Evolutionary conservation across 164 flowering plant species (phyloP).

Genomic region (Vitis rupestris): DNA sequence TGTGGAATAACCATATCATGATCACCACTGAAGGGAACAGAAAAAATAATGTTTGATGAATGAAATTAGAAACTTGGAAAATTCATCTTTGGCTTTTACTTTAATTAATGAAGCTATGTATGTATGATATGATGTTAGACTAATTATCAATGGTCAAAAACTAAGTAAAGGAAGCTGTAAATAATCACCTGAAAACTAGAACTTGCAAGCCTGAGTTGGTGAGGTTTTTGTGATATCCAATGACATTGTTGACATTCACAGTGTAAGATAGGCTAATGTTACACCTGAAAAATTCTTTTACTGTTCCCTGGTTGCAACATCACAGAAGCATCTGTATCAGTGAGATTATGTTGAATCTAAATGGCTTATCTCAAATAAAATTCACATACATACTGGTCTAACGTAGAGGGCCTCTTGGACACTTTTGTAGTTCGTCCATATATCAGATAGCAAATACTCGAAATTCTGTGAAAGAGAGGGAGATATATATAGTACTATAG

Average conservation of each 20-base stretch:
- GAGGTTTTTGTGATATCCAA: slow-evolving; percentile 25
- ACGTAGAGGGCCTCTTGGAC: not conserved
- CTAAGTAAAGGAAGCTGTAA: too few relatives aligned
- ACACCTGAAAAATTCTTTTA: slow-evolving; percentile 29
- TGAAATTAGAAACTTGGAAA: too few relatives aligned
- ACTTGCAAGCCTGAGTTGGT: slow-evolving; percentile 15
- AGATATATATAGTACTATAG: not conserved
- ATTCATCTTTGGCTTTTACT: too few relatives aligned
- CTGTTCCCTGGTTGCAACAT: slow-evolving; percentile 17
- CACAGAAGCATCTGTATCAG: not conserved
- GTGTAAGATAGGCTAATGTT: slow-evolving; percentile 15
- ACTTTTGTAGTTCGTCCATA: slow-evolving; percentile 1
- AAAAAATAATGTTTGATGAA: too few relatives aligned
- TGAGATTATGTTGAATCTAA: too few relatives aligned
- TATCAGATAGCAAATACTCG: not conserved
- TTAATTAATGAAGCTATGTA: too few relatives aligned
- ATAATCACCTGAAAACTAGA: slow-evolving; percentile 22
- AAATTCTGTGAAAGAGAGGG: not conserved
- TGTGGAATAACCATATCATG: too few relatives aligned
- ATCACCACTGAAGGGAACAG: too few relatives aligned
- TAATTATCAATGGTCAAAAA: too few relatives aligned
- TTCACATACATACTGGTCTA: not conserved
- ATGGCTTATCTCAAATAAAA: not conserved
- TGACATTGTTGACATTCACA: slow-evolving; percentile 12
- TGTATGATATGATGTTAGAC: too few relatives aligned